Evolutionary conservation across 2,329 filamentous ascomycete species (phyloP), one percentile per base, ranked within the genome.

Genomic region (Alternaria viburni): DNA sequence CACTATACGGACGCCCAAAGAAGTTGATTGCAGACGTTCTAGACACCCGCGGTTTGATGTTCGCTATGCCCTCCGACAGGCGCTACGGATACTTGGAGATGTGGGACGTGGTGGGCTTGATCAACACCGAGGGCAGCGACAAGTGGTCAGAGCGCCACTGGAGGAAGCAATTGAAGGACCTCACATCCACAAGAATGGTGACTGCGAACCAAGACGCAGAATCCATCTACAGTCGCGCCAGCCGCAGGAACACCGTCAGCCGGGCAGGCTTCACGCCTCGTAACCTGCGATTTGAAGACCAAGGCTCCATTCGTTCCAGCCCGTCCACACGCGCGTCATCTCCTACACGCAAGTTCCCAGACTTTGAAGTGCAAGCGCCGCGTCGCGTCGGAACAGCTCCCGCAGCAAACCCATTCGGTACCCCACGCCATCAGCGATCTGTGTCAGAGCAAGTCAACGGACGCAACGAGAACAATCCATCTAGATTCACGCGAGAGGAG

Each of bases 1-100:
- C 87, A 43, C 84, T 99, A 1, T 99, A 99, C 73, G 96, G 96
- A 26, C 91, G 96, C 21, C 96, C 96, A 0, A 91, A 88, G 26
- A 90, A 93, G 65, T 85, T 99, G 47, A 90, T 97, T 32, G 93
- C 96, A 3, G 97, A 97, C 75, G 90, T 92, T 0, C 87, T 94
- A 47, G 94, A 98, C 79, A 85, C 92, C 5, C 89, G 93, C 49
- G 97, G 96, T 60, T 85, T 99, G 68, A 99, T 99, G 96, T 99
- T 98, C 79, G 96, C 94, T 6, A 96, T 99, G 90, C 95, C 96
- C 0, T 93, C 92, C 71, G 89, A 96, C 71, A 89, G 90, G 57
- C 88, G 92, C 68, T 97, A 97, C 74, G 94, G 95, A 0, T 98
- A 98, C 74, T 82, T 99, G 25, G 96, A 98, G 74, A 89, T 93